Evolutionary conservation across 1,139 yeast species (phyloP).

Genomic region (Hemisphaericaspora lyxosophila): DNA sequence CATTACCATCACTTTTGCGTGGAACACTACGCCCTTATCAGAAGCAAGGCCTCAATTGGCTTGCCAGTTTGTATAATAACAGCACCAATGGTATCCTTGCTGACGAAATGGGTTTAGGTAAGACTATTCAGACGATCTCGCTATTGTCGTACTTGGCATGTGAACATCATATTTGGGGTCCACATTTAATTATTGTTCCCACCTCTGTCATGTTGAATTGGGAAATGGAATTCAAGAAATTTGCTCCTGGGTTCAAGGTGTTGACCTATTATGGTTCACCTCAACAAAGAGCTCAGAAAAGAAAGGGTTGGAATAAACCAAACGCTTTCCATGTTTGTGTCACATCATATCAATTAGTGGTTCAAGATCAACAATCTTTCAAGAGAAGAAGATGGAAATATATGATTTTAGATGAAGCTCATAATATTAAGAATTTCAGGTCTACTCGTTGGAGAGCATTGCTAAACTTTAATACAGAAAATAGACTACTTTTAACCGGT

Average conservation of each 20-base stretch:
- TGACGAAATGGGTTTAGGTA: constrained; percentile 98
- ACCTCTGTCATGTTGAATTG: constrained; percentile 98
- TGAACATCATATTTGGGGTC: constrained; percentile 95
- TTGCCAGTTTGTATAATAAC: constrained; percentile 89
- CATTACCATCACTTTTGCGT: constrained; percentile 63
- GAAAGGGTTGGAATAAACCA: constrained; percentile 97
- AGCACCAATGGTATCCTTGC: constrained; percentile 96
- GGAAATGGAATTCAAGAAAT: constrained; percentile 99
- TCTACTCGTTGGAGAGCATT: constrained; percentile 97
- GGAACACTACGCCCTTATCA: constrained; percentile 91
- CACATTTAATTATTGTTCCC: constrained; percentile 94
- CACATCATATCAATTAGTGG: constrained; percentile 93
- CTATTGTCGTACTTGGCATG: constrained; percentile 86
- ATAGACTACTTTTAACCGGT: constrained; percentile 87
- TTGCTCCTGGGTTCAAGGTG: constrained; percentile 97
- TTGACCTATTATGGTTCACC: constrained; percentile 98
- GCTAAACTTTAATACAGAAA: constrained; percentile 86
- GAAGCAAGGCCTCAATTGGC: constrained; percentile 95
- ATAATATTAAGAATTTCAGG: constrained; percentile 92
- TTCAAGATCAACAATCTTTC: constrained; percentile 94
- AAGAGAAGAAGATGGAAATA: constrained; percentile 92
- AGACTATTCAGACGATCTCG: constrained; percentile 94
- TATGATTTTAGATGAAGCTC: constrained; percentile 98
- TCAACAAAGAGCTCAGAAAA: constrained; percentile 90
- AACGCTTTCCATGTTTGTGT: constrained; percentile 96